Percentiles rank a stretch among this genome's conserved stretches.
Conservation (phyloP, 441 rosid genomes). For the Theobroma grandiflorum region DNA sequence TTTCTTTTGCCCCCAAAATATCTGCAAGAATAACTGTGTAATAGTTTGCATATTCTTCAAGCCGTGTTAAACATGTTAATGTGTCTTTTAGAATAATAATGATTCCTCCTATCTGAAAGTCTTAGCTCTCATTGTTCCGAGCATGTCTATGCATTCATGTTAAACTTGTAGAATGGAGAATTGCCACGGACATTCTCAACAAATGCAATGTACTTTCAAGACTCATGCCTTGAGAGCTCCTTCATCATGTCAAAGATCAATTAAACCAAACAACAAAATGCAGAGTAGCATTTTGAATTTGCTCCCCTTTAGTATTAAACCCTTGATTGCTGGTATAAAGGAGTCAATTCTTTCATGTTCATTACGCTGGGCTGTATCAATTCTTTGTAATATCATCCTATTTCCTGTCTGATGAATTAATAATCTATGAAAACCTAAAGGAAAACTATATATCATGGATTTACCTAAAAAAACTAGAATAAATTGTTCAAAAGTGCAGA, state of each 20-base stretch:
- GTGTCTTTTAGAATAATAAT: neutral
- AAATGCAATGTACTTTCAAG: neutral
- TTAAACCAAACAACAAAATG: neutral
- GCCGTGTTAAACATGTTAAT: neutral
- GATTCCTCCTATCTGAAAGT: neutral
- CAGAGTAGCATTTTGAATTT: neutral
- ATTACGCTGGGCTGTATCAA: neutral
- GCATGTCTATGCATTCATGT: neutral
- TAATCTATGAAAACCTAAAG: neutral
- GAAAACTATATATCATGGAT: neutral
- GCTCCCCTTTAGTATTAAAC: neutral
- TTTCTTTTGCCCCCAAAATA: neutral
- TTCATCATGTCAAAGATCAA: neutral
- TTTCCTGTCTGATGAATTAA: neutral
- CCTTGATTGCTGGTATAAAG: neutral
- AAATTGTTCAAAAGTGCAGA: neutral
- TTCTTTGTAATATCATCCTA: neutral
- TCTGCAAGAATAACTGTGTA: neutral
- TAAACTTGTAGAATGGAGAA: neutral
- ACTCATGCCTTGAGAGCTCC: neutral
- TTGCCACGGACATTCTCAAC: neutral
- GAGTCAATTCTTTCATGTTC: neutral
- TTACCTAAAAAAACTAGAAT: neutral
- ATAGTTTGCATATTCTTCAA: neutral
- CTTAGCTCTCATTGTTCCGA: neutral